Conservation (phyloP, 208 protist genomes). For the Trypanosoma boissoni region DNA sequence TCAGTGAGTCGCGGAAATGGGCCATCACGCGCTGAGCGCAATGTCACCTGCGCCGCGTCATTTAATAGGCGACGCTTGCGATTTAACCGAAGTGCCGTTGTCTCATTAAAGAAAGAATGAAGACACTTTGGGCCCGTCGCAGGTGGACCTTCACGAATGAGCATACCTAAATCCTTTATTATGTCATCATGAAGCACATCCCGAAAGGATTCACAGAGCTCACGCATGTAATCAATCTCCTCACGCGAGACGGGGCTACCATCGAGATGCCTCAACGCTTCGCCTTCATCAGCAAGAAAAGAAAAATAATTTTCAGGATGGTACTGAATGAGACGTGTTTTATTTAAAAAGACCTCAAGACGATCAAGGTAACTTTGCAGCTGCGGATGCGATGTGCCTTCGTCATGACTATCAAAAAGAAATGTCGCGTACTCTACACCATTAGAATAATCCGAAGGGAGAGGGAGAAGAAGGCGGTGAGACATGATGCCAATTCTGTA, state of each 20-base stretch:
- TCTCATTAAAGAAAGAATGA: slow-evolving; percentile 28
- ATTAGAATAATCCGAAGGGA: slow-evolving; percentile 36
- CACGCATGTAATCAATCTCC: slow-evolving; percentile 48
- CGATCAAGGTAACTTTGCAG: slow-evolving; percentile 64
- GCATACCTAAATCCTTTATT: slow-evolving; percentile 31
- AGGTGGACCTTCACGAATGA: slow-evolving; percentile 57
- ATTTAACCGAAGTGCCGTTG: slow-evolving; percentile 24
- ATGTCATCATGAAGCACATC: slow-evolving; percentile 27
- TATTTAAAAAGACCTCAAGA: slow-evolving; percentile 54
- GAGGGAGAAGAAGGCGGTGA: slow-evolving; percentile 61
- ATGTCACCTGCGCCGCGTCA: slow-evolving; percentile 49
- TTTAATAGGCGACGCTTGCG: slow-evolving; percentile 27
- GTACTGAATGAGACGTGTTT: slow-evolving; percentile 63
- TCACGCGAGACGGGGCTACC: slow-evolving; percentile 31
- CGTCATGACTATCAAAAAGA: background rate
- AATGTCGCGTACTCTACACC: background rate
- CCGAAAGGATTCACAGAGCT: slow-evolving; percentile 42
- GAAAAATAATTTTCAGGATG: slow-evolving; percentile 82
- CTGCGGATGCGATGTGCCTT: slow-evolving; percentile 8
- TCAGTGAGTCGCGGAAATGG: background rate
- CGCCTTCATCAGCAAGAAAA: slow-evolving; percentile 35
- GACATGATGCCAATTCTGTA: slow-evolving; percentile 11
- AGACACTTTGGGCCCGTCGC: slow-evolving; percentile 10
- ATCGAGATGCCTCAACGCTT: slow-evolving; percentile 35
- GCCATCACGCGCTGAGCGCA: slow-evolving; percentile 9